Percentiles rank a stretch among this genome's conserved stretches.
Conservation (phyloP, 2,329 filamentous ascomycete species). For the Trichoderma sp. region DNA sequence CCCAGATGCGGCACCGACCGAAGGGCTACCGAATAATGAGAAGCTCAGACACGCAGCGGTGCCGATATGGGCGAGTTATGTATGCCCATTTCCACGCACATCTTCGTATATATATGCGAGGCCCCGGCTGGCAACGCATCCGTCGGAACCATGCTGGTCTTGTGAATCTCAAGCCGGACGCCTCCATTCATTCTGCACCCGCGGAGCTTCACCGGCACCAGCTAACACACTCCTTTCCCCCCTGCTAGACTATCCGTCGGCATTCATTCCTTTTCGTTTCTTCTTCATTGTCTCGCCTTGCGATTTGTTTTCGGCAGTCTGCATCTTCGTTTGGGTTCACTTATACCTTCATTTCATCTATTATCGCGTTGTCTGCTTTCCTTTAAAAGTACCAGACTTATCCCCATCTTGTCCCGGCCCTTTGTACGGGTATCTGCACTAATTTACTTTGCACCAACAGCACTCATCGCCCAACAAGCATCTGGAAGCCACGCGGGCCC, state of each 20-base stretch:
- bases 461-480: slow-evolving; percentile 15
- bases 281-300: slow-evolving; percentile 11
- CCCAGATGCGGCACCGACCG: slow-evolving; percentile 25
- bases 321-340: slow-evolving; percentile 10
- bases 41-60: slow-evolving; percentile 22
- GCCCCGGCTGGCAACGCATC: slow-evolving; percentile 10
- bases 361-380: neutral
- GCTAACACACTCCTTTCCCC: slow-evolving; percentile 21
- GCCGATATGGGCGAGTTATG: slow-evolving; percentile 17
- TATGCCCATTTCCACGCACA: neutral
- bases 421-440: slow-evolving; percentile 11
- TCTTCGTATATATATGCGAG: slow-evolving; percentile 13
- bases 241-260: slow-evolving; percentile 7
- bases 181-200: slow-evolving; percentile 25
- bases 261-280: slow-evolving; percentile 11
- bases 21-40: slow-evolving; percentile 24
- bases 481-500: neutral
- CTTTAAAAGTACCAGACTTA: neutral
- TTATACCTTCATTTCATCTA: slow-evolving; percentile 12
- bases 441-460: slow-evolving; percentile 12
- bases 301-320: slow-evolving; percentile 23
- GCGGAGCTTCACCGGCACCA: slow-evolving; percentile 11
- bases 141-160: slow-evolving; percentile 18
- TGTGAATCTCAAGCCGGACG: slow-evolving; percentile 24
- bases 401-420: neutral